A percentile compares a stretch with the other conserved stretches of the same genome.
phyloP scores from a whole-genome alignment of 192 early-diverging fungal genomes.

The Backusella australiensis region DNA sequence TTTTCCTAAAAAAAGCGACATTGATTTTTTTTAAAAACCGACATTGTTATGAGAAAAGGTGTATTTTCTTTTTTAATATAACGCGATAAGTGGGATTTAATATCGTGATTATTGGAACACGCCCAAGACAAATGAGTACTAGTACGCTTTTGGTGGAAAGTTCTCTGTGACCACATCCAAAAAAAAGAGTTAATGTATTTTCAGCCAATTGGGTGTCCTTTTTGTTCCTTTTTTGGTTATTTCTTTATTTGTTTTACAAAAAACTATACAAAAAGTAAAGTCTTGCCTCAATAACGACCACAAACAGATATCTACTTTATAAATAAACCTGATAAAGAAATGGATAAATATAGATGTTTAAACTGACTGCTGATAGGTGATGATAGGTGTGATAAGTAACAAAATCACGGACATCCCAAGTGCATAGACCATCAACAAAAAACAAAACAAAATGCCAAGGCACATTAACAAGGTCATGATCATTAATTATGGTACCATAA shows the following conservation, averaged over 20 bases:
- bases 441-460: neutral
- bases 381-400: too few species aligned
- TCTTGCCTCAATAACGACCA: neutral
- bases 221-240: too few species aligned
- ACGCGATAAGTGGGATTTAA: neutral
- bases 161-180: neutral
- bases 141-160: neutral
- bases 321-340: neutral
- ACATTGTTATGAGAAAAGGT: too few species aligned
- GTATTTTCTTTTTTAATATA: neutral
- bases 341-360: too few species aligned
- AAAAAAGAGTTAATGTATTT: neutral
- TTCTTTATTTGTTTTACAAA: too few species aligned
- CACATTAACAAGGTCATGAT: neutral
- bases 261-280: neutral
- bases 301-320: neutral
- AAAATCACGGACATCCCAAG: neutral
- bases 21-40: too few species aligned
- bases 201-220: neutral
- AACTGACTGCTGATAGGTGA: too few species aligned
- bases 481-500: neutral
- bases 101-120: neutral
- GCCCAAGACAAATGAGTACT: neutral
- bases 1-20: too few species aligned
- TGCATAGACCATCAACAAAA: neutral